Base-by-base conservation (phyloP, 331 rosid genomes). In the Erythrophleum ivorense region DNA sequence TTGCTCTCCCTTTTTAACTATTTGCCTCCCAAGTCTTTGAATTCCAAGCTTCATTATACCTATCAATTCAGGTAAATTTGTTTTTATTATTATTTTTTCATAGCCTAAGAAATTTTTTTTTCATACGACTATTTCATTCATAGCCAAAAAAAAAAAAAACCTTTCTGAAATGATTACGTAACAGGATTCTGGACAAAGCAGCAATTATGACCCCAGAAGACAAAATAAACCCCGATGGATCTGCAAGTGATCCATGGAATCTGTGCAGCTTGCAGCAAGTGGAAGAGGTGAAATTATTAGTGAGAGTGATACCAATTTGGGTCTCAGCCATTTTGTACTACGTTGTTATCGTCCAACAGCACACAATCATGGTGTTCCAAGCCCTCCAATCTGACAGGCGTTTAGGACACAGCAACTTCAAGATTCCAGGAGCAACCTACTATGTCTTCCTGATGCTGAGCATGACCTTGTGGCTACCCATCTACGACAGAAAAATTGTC, bases 301-400 rank as follows among this genome's bases (percentile, higher is more conserved):
- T 82, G 10, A 84, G 94, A 81, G 92, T 91, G 29, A 78, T 87
- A 4, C 92, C 94, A 16, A 84, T 91, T 15, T 88, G 92, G 92
- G 21, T 72, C 2, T 62, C 94, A 5, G 82, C 73, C 34, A 43
- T 91, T 69, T 2, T 91, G 9, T 88, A 69, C 85, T 55, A 78
- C 55, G 29, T 91, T 36, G 83, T 87, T 73, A 82, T 67, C 7
- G 76, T 79, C 11, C 92, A 89, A 63, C 91, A 84, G 9, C 71
- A 86, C 50, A 91, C 88, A 6, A 78, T 76, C 13, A 75, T 78
- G 19, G 92, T 91, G 36, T 91, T 91, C 71, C 95, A 91, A 87
- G 92, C 92, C 34, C 88, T 89, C 29, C 94, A 91, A 82, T 87
- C 94, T 4, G 72, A 91, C 59, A 62, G 92, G 16, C 85, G 24